phyloP scores from a whole-genome alignment of 306 rosid genomes.

The Canavalia gladiata region DNA sequence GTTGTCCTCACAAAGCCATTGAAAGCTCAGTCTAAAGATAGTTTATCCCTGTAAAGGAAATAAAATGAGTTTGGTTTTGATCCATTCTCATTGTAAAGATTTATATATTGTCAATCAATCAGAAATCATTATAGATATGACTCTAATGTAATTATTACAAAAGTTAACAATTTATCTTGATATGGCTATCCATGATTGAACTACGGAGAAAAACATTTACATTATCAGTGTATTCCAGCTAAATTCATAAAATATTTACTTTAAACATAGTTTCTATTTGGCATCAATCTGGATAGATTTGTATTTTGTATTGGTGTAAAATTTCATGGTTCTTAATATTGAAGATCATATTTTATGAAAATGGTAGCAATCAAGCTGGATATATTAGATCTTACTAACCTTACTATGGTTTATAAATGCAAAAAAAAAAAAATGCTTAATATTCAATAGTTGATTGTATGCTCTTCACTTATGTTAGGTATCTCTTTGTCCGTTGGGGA shows the following conservation, averaged over 20 bases:
- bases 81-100: too few species aligned
- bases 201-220: too few species aligned
- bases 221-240: too few species aligned
- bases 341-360: neutral
- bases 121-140: too few species aligned
- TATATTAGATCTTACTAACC: neutral
- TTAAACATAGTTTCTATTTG: neutral
- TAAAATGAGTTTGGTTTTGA: too few species aligned
- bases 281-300: slow-evolving; percentile 21
- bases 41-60: neutral
- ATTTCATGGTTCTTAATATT: neutral
- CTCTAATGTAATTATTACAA: too few species aligned
- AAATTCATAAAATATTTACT: neutral
- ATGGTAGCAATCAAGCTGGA: neutral
- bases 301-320: neutral
- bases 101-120: too few species aligned
- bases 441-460: slow-evolving; percentile 5
- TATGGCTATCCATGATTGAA: too few species aligned
- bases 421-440: neutral
- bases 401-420: slow-evolving; percentile 12
- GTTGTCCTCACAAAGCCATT: slow-evolving; percentile 14
- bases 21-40: neutral
- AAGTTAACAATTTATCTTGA: too few species aligned
- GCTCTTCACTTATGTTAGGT: slow-evolving; percentile 55
- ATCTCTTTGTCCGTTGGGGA: slow-evolving; percentile 91